These are phyloP conservation scores for Podosphaera fusca DNA, from an alignment of 2,329 filamentous ascomycete genomes.

Conservation along the genomic window DNA sequence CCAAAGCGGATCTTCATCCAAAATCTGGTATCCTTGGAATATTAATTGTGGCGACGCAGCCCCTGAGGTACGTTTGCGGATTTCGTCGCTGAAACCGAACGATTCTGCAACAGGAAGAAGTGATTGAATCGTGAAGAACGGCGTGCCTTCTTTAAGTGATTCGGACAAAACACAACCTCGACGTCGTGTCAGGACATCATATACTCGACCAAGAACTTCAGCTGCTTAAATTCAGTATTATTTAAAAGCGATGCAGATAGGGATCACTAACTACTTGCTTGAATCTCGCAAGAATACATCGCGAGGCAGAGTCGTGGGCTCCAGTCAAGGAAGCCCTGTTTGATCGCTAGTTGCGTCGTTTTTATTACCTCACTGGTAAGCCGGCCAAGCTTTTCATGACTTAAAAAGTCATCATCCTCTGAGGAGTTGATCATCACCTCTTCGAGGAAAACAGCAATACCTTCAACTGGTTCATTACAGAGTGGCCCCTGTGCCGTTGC, in stretches of 20 bases:
- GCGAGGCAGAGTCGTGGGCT: slow-evolving; percentile 82
- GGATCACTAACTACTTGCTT: slow-evolving; percentile 52
- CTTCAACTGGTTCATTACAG: slow-evolving; percentile 82
- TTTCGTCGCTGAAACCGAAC: slow-evolving; percentile 91
- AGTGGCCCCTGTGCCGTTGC: slow-evolving; percentile 72
- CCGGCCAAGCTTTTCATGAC: slow-evolving; percentile 46
- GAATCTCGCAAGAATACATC: slow-evolving; percentile 96
- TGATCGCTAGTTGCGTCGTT: slow-evolving; percentile 62
- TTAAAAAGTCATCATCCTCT: slow-evolving; percentile 28
- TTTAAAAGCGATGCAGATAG: slow-evolving; percentile 17
- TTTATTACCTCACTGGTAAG: slow-evolving; percentile 88
- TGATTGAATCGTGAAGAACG: slow-evolving; percentile 84
- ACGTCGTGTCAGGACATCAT: slow-evolving; percentile 89
- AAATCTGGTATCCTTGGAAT: slow-evolving; percentile 76
- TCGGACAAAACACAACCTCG: slow-evolving; percentile 77
- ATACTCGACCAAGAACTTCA: slow-evolving; percentile 85
- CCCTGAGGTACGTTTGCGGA: slow-evolving; percentile 78
- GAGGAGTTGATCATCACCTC: slow-evolving; percentile 40
- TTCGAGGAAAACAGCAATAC: slow-evolving; percentile 76
- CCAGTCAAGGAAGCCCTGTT: slow-evolving; percentile 81
- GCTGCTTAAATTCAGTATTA: slow-evolving; percentile 15
- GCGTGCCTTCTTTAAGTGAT: slow-evolving; percentile 79
- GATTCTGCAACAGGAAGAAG: slow-evolving; percentile 80
- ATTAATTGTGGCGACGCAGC: slow-evolving; percentile 81
- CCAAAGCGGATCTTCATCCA: slow-evolving; percentile 96